Conservation (phyloP, 2,329 filamentous ascomycete genomes). For the Ophiostoma ulmi region DNA sequence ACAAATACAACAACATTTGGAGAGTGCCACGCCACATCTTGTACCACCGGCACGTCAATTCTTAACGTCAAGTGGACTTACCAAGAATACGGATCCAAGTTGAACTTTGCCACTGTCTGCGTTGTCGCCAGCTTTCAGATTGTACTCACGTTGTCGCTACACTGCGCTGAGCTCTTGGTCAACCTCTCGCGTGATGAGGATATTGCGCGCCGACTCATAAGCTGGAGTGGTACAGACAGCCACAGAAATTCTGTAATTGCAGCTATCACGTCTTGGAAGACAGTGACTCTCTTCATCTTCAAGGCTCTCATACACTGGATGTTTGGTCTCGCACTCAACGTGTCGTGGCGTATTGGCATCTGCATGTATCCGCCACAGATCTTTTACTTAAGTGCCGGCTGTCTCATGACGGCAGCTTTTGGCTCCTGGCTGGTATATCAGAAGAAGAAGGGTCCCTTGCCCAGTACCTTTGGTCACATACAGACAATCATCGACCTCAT, state of each 20-base stretch:
- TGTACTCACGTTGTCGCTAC: constrained; percentile 29
- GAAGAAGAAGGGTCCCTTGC: constrained; percentile 28
- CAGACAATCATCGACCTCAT: constrained; percentile 34
- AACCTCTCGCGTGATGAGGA: constrained; percentile 32
- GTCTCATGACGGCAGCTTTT: constrained; percentile 25
- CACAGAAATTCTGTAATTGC: constrained; percentile 31
- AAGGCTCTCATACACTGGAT: constrained; percentile 35
- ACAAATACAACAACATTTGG: constrained; percentile 29
- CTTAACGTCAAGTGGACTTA: constrained; percentile 29
- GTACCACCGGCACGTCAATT: constrained; percentile 31
- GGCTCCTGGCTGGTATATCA: not conserved
- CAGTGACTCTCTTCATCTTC: constrained; percentile 31
- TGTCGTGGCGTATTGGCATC: constrained; percentile 31
- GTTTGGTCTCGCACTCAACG: constrained; percentile 33
- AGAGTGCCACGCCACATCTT: constrained; percentile 24
- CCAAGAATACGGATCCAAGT: not conserved
- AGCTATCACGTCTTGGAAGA: constrained; percentile 32
- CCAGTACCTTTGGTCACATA: constrained; percentile 34
- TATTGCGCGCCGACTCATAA: constrained; percentile 30
- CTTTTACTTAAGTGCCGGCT: constrained; percentile 31
- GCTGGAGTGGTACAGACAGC: constrained; percentile 29
- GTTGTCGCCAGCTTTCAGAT: constrained; percentile 31
- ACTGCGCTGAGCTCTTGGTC: constrained; percentile 31
- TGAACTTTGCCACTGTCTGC: constrained; percentile 27
- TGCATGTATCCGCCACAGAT: constrained; percentile 34